A percentile compares a stretch with the other conserved stretches of the same genome.
Evolutionary conservation across 768 basidiomycete species (phyloP).

Genomic region (Mycena olivaceomarginata): DNA sequence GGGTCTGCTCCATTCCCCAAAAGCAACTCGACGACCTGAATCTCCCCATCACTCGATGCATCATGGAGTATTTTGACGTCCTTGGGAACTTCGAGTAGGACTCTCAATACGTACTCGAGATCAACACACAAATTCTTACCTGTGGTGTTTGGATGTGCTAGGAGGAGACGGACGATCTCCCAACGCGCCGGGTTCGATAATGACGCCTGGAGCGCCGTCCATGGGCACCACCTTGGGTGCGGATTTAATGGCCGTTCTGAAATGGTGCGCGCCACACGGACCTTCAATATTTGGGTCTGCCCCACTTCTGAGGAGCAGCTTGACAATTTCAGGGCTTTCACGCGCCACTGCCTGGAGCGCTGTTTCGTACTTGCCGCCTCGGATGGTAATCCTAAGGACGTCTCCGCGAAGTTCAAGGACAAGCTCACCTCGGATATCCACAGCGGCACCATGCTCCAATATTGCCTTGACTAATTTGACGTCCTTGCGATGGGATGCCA

Average conservation of each 20-base stretch:
- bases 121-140: no score
- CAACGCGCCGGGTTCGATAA: no score
- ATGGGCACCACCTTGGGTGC: not conserved
- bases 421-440: not conserved
- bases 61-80: no score
- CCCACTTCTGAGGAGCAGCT: not conserved
- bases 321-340: not conserved
- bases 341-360: not conserved
- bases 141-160: no score
- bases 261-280: not conserved
- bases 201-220: not conserved
- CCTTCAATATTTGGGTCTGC: not conserved
- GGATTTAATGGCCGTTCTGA: rapidly evolving
- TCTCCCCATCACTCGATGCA: not conserved
- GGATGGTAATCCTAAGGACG: not conserved
- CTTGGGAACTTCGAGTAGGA: no score
- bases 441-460: not conserved
- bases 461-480: not conserved
- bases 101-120: no score
- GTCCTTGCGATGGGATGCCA: not conserved
- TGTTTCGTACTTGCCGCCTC: not conserved
- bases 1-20: not conserved
- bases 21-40: not conserved
- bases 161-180: no score
- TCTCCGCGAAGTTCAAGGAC: not conserved